These are phyloP conservation scores for Penicillium sp. DNA, from an alignment of 2,329 filamentous ascomycete species.

Conservation along the genomic window DNA sequence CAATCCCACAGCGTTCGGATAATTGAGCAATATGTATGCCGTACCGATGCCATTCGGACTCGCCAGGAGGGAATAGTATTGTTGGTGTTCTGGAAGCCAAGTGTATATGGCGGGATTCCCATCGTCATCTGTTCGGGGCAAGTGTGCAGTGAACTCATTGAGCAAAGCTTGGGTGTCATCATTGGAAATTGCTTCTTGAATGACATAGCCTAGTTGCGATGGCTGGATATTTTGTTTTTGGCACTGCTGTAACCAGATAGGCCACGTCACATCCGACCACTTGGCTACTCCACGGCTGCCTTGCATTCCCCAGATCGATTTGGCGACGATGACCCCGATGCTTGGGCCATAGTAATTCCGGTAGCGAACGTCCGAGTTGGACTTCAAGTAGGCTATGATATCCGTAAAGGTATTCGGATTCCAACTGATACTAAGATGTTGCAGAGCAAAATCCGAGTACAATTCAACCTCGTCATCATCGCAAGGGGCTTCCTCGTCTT, in stretches of 20 bases:
- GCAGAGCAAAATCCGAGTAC: background rate
- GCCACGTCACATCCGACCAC: background rate
- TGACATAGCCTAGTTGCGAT: background rate
- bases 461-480: background rate
- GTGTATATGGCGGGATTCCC: background rate
- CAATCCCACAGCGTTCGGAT: background rate
- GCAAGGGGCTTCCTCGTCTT: background rate
- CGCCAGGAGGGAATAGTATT: background rate
- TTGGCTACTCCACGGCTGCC: background rate
- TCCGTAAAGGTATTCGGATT: background rate
- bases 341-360: background rate
- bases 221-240: background rate
- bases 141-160: background rate
- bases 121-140: background rate
- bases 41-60: background rate
- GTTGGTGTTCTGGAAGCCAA: background rate
- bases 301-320: background rate
- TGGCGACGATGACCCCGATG: background rate
- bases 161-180: background rate
- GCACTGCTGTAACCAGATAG: background rate
- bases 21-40: background rate
- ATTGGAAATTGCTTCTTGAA: background rate
- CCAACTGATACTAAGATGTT: background rate
- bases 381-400: background rate
- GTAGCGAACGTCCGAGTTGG: background rate